A percentile compares a stretch with the other conserved stretches of the same genome.
Evolutionary conservation across 768 basidiomycete genomes (phyloP).

Genomic region (Mycena olivaceomarginata): DNA sequence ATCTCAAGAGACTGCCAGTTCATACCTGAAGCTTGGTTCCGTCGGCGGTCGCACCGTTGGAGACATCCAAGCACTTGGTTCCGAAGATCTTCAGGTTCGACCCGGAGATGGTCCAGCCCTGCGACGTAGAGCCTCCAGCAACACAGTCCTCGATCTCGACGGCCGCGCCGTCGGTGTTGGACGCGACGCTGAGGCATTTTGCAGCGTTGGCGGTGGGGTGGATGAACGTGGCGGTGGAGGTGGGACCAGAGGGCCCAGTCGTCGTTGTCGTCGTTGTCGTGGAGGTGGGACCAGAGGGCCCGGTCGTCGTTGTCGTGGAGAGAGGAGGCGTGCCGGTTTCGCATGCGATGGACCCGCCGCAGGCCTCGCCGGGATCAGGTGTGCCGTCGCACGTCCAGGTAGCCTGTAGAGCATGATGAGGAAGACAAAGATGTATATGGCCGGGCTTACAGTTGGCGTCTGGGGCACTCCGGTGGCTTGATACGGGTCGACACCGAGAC

Average conservation of each 20-base stretch:
- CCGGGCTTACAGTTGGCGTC: no score
- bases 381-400: no score
- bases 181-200: slow-evolving; percentile 34
- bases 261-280: no score
- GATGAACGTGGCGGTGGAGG: slow-evolving; percentile 26
- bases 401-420: no score
- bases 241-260: neutral
- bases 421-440: no score
- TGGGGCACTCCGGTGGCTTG: no score
- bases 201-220: slow-evolving; percentile 30
- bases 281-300: no score
- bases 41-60: neutral
- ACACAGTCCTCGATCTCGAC: slow-evolving; percentile 32
- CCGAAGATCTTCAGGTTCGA: slow-evolving; percentile 47
- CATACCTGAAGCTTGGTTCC: neutral
- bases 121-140: slow-evolving; percentile 11
- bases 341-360: no score
- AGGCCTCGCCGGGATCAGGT: no score
- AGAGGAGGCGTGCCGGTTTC: no score
- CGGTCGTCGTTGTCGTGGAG: neutral
- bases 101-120: slow-evolving; percentile 30
- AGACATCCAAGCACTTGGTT: neutral
- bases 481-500: no score
- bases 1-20: no score
- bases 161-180: slow-evolving; percentile 28